Base-by-base conservation (phyloP, 768 basidiomycete genomes). In the Podaxis sp. region DNA sequence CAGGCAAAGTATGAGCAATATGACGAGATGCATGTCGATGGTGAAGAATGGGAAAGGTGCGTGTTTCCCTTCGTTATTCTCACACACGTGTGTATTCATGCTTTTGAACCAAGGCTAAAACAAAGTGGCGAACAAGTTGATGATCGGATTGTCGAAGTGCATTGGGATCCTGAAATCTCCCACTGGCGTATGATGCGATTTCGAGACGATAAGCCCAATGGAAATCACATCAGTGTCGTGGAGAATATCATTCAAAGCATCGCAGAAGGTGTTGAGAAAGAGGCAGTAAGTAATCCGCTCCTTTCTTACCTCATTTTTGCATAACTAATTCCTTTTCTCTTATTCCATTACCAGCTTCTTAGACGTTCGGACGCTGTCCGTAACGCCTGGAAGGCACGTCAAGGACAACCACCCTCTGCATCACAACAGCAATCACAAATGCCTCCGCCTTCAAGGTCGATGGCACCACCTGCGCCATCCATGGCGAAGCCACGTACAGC, bases 141-240 rank as follows among this genome's bases (percentile, higher is more conserved):
- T 70, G 96, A 99, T 73, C 86, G 96, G 11, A 84, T 99, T 41
- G 89, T 99, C 20, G 97, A 99, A 73, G 95, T 96, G 17, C 87
- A 88, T 66, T 99, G 97, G 96, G 90, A 96, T 67, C 63, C 82
- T 6, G 72, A 66, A n/a, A 68, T 77, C 26, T 81, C 82, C 33
- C 78, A 80, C 51, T 99, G 96, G 95, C 87, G 86, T 62, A 87
- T 95, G 84, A 88, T 99, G 87, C 86, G 97, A 51, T 96, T 96
- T 72, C 77, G 97, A 68, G 88, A 96, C 69, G 97, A 99, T 75
- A 99, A 99, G 74, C 90, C 87, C 2, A 77, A 96, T 66, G 97
- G 95, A 15, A 99, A 99, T 74, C 94, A 93, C 73, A 84, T 82
- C 64, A 83, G 77, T 33, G 87, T 95, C 60, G 94, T 98, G 52